Evolutionary conservation across 1,284 basidiomycete genomes (phyloP).

Genomic region (Phellinidium pouzarii): DNA sequence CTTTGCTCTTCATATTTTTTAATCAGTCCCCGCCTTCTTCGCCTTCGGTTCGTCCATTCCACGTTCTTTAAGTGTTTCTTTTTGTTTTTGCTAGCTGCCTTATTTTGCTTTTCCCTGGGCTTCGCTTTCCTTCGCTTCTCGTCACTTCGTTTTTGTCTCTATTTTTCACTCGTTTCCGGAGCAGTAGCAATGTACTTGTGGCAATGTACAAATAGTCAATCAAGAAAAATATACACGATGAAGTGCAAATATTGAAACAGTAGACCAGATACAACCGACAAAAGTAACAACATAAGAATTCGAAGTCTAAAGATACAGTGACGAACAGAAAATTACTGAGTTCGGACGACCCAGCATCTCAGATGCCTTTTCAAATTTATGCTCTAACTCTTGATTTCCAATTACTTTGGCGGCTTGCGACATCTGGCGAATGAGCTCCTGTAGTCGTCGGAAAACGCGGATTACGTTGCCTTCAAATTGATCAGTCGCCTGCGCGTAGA

Average conservation of each 20-base stretch:
- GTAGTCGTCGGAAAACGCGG: constrained; percentile 88
- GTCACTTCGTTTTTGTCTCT: neutral
- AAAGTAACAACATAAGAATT: neutral
- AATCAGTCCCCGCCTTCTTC: neutral
- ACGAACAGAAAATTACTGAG: constrained; percentile 92
- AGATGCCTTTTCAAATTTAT: constrained; percentile 83
- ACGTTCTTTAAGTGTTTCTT: neutral
- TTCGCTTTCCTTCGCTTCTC: neutral
- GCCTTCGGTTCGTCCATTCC: neutral
- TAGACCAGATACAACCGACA: neutral
- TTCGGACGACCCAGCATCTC: constrained; percentile 89
- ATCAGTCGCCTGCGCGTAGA: constrained; percentile 69
- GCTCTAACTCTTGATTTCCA: constrained; percentile 87
- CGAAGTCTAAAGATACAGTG: constrained; percentile 55
- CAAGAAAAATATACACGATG: neutral
- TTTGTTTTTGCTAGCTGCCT: neutral
- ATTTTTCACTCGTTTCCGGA: neutral
- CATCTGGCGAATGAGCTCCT: constrained; percentile 96
- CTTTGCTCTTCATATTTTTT: neutral
- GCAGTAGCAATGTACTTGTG: neutral
- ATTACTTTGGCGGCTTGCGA: constrained; percentile 91
- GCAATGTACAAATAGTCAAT: neutral
- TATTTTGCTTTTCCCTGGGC: neutral
- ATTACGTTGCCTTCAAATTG: constrained; percentile 95
- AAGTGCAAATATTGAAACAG: neutral